phyloP scores from a whole-genome alignment of 164 flowering plant species.

The Cinnamomum micranthum region DNA sequence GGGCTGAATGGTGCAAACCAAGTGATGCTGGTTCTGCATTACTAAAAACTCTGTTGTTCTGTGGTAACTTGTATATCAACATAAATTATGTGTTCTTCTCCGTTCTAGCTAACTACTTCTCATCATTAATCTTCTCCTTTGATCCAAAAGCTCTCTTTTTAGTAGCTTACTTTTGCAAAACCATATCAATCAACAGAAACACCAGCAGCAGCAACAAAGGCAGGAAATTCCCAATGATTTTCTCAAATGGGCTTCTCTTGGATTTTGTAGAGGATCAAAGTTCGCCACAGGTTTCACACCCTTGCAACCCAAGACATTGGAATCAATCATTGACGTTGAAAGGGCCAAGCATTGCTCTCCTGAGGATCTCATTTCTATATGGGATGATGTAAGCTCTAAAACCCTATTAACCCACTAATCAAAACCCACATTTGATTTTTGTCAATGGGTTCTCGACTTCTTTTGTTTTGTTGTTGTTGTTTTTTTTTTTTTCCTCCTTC shows the following conservation, averaged over 20 bases:
- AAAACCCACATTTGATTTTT: neutral
- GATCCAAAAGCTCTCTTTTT: conserved; percentile 7
- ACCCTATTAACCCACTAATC: too few species aligned
- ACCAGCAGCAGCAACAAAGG: conserved; percentile 6
- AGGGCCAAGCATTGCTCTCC: conserved; percentile 55
- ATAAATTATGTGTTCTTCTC: conserved; percentile 19
- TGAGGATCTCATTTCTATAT: conserved; percentile 60
- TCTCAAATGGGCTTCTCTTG: conserved; percentile 58
- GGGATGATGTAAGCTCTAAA: conserved; percentile 70
- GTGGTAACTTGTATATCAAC: neutral
- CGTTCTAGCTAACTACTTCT: neutral
- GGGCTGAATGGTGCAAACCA: too few species aligned
- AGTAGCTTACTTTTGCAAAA: conserved; percentile 18
- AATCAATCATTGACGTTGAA: conserved; percentile 71
- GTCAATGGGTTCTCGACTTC: neutral
- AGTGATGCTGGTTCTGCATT: too few species aligned
- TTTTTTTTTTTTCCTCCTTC: neutral
- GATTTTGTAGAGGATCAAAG: conserved; percentile 45
- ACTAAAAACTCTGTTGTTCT: too few species aligned
- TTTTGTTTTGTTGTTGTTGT: neutral
- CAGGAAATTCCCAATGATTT: conserved; percentile 41
- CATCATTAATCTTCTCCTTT: conserved; percentile 13
- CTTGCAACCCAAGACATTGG: conserved; percentile 69
- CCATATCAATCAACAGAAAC: conserved; percentile 2
- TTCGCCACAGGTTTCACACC: conserved; percentile 84